Evolutionary conservation across 805 yeast genomes (phyloP).

Genomic region (Yamadazyma phyllophila): DNA sequence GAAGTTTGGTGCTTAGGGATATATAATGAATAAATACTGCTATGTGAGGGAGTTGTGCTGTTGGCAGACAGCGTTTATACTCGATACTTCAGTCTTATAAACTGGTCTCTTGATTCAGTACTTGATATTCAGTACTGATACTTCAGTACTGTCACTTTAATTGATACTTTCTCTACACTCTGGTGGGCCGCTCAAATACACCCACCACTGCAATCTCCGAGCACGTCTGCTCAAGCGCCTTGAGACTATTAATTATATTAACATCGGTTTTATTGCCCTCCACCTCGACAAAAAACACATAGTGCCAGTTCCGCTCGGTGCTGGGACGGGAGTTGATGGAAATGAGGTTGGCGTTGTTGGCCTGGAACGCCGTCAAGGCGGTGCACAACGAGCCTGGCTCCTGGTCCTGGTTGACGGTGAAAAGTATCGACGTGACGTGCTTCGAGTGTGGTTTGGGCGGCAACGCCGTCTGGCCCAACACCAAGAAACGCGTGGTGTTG

Average conservation of each 20-base stretch:
- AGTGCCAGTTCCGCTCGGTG: conserved; percentile 66
- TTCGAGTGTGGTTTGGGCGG: conserved; percentile 8
- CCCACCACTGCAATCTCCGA: conserved; percentile 60
- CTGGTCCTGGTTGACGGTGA: conserved; percentile 57
- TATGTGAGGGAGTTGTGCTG: too few relatives aligned
- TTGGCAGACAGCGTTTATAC: too few relatives aligned
- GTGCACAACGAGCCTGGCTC: conserved; percentile 76
- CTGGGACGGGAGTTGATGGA: conserved; percentile 80
- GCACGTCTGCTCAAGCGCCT: conserved; percentile 44
- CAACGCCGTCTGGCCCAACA: conserved; percentile 43
- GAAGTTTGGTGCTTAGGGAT: conserved; percentile 61
- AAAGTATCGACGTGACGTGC: conserved; percentile 55
- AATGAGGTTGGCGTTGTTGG: conserved; percentile 58
- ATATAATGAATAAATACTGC: conserved; percentile 8
- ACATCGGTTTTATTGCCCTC: conserved; percentile 38
- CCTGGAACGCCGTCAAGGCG: conserved; percentile 57
- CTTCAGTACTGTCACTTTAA: too few relatives aligned
- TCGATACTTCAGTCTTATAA: too few relatives aligned
- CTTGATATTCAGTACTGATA: too few relatives aligned
- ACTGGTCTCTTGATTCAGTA: too few relatives aligned
- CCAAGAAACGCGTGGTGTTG: conserved; percentile 84
- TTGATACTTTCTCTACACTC: too few relatives aligned
- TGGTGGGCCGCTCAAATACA: conserved; percentile 45
- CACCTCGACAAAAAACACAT: conserved; percentile 77
- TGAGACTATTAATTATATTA: conserved; percentile 32